Base-by-base conservation (phyloP, 192 early-diverging fungal genomes). In the Phlyctochytrium arcticum region DNA sequence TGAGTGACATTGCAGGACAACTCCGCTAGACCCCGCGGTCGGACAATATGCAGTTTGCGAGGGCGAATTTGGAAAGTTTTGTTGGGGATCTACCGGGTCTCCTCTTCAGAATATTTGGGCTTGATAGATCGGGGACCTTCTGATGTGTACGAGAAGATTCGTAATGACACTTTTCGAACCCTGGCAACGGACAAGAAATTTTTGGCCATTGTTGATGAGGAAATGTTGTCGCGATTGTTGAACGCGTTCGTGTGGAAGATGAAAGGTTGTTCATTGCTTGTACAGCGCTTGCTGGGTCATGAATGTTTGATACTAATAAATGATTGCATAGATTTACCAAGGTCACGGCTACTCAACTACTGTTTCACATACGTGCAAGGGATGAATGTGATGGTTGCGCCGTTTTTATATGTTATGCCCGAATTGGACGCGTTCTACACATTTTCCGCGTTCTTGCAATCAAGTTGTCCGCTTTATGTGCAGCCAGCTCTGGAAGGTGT, bases 321-420 rank as follows among this genome's bases (percentile, higher is more conserved):
- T n/a, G 23, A 15, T 32, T 5, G 39, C 10, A 10, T 55, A 77
- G 80, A 82, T 56, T 63, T 72, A 42, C 80, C 76, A 17, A 65
- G 68, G 9, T 74, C 74, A 6, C 47, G 80, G n/a, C 72, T 82
- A 4, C 54, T 82, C 9, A 82, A 79, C 54, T 36, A 79, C 36
- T 69, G 59, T 42, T 83, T 93, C 54, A 80, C 88, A 12, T 93
- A 98, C 73, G 94, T 96, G 21, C 93, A 93, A 72, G 93, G 94
- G 21, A 95, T 98, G 91, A 98, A 95, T 74, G 91, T 93, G 36
- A 78, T 96, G 44, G 79, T 82, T 42, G 92, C 92, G 15, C 96
- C 96, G 30, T 96, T 98, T 65, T 74, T 95, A 19, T 94, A 87
- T 60, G 86, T 88, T 0, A 89, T 98, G 89, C 86, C 90, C 39